A percentile compares a stretch with the other conserved stretches of the same genome.
Evolutionary conservation across 2,329 filamentous ascomycete genomes (phyloP).

Genomic region (Neurospora sp.): DNA sequence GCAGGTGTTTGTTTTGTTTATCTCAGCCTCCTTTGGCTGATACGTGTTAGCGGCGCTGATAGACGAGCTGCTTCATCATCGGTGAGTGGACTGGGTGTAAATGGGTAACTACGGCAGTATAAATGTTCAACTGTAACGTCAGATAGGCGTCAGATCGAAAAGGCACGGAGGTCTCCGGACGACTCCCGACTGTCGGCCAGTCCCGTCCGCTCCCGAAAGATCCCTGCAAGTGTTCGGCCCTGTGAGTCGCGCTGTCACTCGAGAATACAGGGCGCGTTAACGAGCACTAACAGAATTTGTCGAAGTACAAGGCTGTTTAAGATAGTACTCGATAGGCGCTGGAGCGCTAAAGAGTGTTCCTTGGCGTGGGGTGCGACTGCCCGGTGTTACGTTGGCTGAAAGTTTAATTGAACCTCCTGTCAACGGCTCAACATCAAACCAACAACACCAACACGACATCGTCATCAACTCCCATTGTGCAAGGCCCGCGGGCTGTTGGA

Average conservation of each 20-base stretch:
- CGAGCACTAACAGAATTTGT: not conserved
- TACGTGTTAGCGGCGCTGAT: not conserved
- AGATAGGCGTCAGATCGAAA: not conserved
- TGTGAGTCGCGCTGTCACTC: not conserved
- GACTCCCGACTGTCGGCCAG: not conserved
- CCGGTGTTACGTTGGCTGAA: not conserved
- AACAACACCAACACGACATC: not conserved
- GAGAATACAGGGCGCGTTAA: not conserved
- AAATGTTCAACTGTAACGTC: not conserved
- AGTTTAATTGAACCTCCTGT: not conserved
- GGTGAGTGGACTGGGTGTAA: not conserved
- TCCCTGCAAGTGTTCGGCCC: not conserved
- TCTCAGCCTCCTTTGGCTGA: not conserved
- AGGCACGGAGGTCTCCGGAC: not conserved
- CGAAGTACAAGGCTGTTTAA: not conserved
- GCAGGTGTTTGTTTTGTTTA: not conserved
- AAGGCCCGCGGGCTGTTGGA: not conserved
- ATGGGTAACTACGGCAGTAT: not conserved
- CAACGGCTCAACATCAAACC: not conserved
- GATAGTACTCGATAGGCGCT: not conserved
- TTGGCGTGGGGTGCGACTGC: not conserved
- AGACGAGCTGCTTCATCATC: not conserved
- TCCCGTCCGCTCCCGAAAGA: not conserved
- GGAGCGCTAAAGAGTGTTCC: not conserved
- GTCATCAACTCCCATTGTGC: not conserved